A percentile compares a stretch with the other conserved stretches of the same genome.
These are phyloP conservation scores for Rhodotorula babjevae DNA, from an alignment of 768 basidiomycete species.

Conservation along the genomic window DNA sequence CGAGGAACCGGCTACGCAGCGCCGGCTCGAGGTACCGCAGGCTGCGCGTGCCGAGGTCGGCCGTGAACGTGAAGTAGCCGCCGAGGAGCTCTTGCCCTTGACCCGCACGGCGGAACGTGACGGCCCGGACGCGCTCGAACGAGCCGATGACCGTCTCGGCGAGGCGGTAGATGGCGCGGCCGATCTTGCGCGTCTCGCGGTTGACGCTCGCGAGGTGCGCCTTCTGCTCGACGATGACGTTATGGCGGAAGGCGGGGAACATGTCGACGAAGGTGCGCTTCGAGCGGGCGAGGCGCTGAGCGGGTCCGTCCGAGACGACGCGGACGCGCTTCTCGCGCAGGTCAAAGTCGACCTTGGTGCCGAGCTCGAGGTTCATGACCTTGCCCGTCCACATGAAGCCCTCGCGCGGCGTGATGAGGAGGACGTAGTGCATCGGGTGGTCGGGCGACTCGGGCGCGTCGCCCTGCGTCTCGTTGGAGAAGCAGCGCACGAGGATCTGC, in stretches of 20 bases:
- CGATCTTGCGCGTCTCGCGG: slow-evolving; percentile 80
- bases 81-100: slow-evolving; percentile 82
- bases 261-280: slow-evolving; percentile 54
- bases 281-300: slow-evolving; percentile 65
- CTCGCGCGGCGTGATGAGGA: slow-evolving; percentile 76
- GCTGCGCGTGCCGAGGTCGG: slow-evolving; percentile 86
- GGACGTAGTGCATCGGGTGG: slow-evolving; percentile 58
- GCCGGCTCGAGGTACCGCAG: slow-evolving; percentile 80
- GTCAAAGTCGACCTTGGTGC: slow-evolving; percentile 69
- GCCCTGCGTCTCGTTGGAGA: slow-evolving; percentile 50
- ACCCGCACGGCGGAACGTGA: slow-evolving; percentile 51
- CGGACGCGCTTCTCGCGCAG: slow-evolving; percentile 83
- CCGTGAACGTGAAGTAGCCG: slow-evolving; percentile 95
- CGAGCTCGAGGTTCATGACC: slow-evolving; percentile 68
- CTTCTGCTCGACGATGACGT: slow-evolving; percentile 65
- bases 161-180: slow-evolving; percentile 78
- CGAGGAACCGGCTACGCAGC: slow-evolving; percentile 66
- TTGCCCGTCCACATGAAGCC: slow-evolving; percentile 89
- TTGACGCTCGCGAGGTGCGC: slow-evolving; percentile 88
- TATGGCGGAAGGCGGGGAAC: slow-evolving; percentile 51
- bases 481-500: slow-evolving; percentile 76
- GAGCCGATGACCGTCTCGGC: slow-evolving; percentile 91
- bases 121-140: slow-evolving; percentile 73
- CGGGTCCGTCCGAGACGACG: slow-evolving; percentile 82
- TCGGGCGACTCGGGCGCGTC: slow-evolving; percentile 30